Evolutionary conservation across 163 green algal species (phyloP), one percentile per base, ranked within the genome.

Genomic region (Scenedesmus sp.): DNA sequence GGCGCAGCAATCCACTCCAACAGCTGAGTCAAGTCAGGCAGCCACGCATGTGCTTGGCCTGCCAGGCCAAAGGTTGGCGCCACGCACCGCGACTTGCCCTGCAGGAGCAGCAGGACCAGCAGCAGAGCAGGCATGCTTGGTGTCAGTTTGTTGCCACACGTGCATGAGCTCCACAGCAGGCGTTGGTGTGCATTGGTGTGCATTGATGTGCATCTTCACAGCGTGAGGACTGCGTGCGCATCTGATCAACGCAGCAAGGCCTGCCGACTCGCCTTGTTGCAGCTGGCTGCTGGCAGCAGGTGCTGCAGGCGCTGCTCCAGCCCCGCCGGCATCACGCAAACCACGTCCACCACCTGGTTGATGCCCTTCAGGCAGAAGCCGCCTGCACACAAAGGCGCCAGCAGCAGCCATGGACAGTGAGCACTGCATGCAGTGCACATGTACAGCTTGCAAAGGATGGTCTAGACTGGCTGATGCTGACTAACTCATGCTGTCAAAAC

Each of bases 321-420:
- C 9, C 42, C 43, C 12, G 37, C 22, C 33, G 61, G 84, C 84
- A 82, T 43, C 9, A 89, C 84, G 33, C 35, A 76, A 13, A 89
- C 84, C 61, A 89, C 61, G 24, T 89, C 35, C 61, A 82, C 84
- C 24, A 70, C 26, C 18, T 61, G 40, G 61, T 89, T 51, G 33
- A 89, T 51, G 46, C 84, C 84, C 43, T 89, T 89, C 26, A 89
- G 84, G 42, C 84, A 65, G 84, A 89, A 89, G 61, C 84, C 65
- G 56, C 56, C n/a, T n/a, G n/a, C n/a, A n/a, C n/a, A n/a, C n/a
- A n/a, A n/a, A n/a, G n/a, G n/a, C n/a, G n/a, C n/a, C 56, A 68
- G 56, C 56, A 68, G 56, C 56, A 68, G 56, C 56, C n/a, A n/a
- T n/a, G n/a, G n/a, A n/a, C n/a, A n/a, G n/a, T n/a, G n/a, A n/a